phyloP scores from a whole-genome alignment of 192 early-diverging fungal species.

The Coemansia sp. region DNA sequence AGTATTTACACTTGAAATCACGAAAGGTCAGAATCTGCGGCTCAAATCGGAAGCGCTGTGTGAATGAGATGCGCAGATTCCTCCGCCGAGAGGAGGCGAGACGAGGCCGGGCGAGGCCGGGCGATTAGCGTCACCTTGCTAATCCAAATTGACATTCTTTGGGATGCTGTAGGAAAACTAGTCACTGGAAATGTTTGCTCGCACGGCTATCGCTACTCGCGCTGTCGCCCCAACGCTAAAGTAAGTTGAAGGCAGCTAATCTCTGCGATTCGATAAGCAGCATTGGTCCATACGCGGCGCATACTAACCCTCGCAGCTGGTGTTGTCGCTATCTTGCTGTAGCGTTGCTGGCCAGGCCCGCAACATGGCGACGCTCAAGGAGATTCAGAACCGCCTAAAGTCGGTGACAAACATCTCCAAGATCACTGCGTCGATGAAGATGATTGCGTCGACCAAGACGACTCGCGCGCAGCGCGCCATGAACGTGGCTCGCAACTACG shows the following conservation, averaged over 20 bases:
- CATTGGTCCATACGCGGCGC: neutral
- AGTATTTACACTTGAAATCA: neutral
- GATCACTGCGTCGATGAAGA: constrained; percentile 99
- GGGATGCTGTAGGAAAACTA: neutral
- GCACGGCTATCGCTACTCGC: constrained; percentile 47
- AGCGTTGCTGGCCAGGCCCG: constrained; percentile 74
- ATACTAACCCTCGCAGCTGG: neutral
- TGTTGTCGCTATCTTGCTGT: constrained; percentile 4
- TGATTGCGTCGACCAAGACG: constrained; percentile 99
- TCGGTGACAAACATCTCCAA: constrained; percentile 98
- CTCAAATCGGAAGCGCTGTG: neutral
- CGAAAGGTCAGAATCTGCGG: constrained; percentile 8
- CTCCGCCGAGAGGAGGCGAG: too few relatives aligned
- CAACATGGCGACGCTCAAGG: constrained; percentile 95
- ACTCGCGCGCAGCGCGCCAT: constrained; percentile 82
- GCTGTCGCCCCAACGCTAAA: constrained; percentile 35
- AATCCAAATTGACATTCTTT: neutral
- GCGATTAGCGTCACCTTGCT: too few relatives aligned
- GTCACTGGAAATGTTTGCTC: constrained; percentile 46
- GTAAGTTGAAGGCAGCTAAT: constrained; percentile 21
- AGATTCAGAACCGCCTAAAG: constrained; percentile 94
- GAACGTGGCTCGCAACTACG: constrained; percentile 83
- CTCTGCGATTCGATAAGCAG: neutral
- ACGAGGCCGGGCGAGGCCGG: too few relatives aligned
- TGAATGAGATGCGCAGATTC: too few relatives aligned